Conservation (phyloP, 2,329 filamentous ascomycete species). For the Pseudogymnoascus sp. region DNA sequence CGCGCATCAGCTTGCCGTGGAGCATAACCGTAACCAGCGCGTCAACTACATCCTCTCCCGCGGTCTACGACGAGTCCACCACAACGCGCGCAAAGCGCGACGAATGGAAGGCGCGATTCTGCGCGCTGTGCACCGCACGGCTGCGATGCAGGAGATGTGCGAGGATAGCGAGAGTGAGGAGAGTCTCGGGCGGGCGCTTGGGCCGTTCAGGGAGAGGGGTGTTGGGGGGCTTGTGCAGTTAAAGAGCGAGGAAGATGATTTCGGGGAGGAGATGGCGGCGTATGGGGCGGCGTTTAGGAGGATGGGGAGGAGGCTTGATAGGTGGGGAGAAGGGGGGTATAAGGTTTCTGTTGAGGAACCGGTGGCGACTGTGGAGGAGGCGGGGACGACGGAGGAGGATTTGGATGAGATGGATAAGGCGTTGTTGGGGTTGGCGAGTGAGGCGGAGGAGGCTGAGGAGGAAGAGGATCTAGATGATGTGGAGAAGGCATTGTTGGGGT, state of each 20-base stretch:
- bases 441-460: conserved; percentile 34
- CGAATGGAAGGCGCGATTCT: conserved; percentile 58
- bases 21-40: conserved; percentile 67
- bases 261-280: conserved; percentile 63
- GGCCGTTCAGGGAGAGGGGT: conserved; percentile 45
- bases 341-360: conserved; percentile 24
- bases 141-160: conserved; percentile 46
- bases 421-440: conserved; percentile 38
- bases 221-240: conserved; percentile 58
- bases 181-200: conserved; percentile 26
- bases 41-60: conserved; percentile 76
- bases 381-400: conserved; percentile 33
- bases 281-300: conserved; percentile 60
- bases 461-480: conserved; percentile 40
- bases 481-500: conserved; percentile 30
- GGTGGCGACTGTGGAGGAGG: conserved; percentile 28
- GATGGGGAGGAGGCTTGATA: conserved; percentile 53
- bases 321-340: conserved; percentile 47
- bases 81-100: conserved; percentile 52
- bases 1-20: conserved; percentile 73
- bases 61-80: conserved; percentile 60
- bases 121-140: conserved; percentile 56
- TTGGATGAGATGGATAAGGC: conserved; percentile 50
- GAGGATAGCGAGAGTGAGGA: conserved; percentile 57
- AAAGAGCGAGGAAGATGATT: conserved; percentile 58